phyloP scores from a whole-genome alignment of 768 basidiomycete species.

The Candolleomyces efflorescens region DNA sequence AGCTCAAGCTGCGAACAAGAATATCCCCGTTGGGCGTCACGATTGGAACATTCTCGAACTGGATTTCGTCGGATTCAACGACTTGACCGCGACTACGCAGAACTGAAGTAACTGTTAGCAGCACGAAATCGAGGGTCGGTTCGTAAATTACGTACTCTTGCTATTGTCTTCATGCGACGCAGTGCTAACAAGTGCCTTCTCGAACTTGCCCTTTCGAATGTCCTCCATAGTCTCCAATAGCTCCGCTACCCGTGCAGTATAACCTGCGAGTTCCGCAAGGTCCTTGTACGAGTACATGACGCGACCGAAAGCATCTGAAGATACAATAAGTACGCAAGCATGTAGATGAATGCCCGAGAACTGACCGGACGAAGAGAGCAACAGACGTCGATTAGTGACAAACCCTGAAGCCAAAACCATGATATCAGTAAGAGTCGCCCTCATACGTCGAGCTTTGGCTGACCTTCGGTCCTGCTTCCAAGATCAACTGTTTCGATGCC shows the following conservation, averaged over 20 bases:
- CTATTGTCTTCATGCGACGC: conserved; percentile 70
- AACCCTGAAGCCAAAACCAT: conserved; percentile 53
- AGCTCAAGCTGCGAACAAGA: conserved; percentile 78
- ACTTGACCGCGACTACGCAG: conserved; percentile 75
- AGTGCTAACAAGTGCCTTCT: conserved; percentile 82
- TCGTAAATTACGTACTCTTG: conserved; percentile 47
- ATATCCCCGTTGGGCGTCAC: conserved; percentile 96
- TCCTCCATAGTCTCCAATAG: conserved; percentile 91
- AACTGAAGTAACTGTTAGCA: conserved; percentile 39
- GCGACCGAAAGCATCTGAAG: conserved; percentile 86
- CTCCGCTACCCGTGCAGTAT: conserved; percentile 86
- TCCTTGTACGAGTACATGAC: conserved; percentile 99
- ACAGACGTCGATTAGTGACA: conserved; percentile 89
- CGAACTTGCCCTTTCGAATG: conserved; percentile 75
- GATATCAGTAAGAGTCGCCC: neutral
- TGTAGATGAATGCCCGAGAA: neutral
- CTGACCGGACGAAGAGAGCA: conserved; percentile 81
- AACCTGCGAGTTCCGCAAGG: conserved; percentile 91
- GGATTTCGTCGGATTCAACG: conserved; percentile 83
- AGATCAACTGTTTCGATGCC: conserved; percentile 66
- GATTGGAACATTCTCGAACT: conserved; percentile 91
- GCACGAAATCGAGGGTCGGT: neutral
- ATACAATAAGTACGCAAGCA: neutral
- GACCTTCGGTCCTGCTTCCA: conserved; percentile 87
- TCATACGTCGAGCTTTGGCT: neutral